phyloP scores from a whole-genome alignment of 768 basidiomycete species.

The Leucosporidium yakuticum region DNA sequence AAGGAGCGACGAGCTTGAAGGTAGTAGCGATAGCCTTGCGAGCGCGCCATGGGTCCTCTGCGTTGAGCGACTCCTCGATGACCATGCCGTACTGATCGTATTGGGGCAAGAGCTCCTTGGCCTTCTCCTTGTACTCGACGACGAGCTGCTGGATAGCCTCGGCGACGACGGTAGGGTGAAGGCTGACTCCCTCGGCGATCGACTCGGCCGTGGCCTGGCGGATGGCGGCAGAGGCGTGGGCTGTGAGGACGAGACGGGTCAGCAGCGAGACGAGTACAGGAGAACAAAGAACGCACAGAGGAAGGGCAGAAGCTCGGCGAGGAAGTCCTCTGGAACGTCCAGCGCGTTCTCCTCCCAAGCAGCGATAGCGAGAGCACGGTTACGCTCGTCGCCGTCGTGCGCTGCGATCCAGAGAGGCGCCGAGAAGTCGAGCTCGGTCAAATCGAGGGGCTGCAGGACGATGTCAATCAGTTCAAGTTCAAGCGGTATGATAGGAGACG shows the following conservation, averaged over 20 bases:
- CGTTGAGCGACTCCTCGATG: constrained; percentile 67
- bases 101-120: constrained; percentile 79
- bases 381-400: constrained; percentile 86
- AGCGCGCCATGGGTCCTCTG: constrained; percentile 79
- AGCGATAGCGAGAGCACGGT: constrained; percentile 67
- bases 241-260: constrained; percentile 45
- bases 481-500: constrained; percentile 4
- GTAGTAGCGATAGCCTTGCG: constrained; percentile 66
- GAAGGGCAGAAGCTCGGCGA: constrained; percentile 57
- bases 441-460: constrained; percentile 89
- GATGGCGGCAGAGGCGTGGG: constrained; percentile 73
- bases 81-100: constrained; percentile 94
- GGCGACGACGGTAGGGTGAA: constrained; percentile 60
- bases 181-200: constrained; percentile 68
- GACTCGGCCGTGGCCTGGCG: constrained; percentile 64
- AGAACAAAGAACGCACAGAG: constrained; percentile 53
- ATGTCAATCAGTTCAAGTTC: too few species aligned
- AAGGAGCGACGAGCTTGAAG: constrained; percentile 62
- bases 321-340: constrained; percentile 65
- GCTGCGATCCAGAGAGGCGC: constrained; percentile 78
- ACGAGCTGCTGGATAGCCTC: constrained; percentile 51
- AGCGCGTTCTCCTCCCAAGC: constrained; percentile 95
- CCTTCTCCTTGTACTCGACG: constrained; percentile 77
- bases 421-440: constrained; percentile 91
- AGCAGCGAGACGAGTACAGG: not conserved